Evolutionary conservation across 495 filamentous ascomycete genomes (phyloP).

Genomic region (Xylaria cubensis): DNA sequence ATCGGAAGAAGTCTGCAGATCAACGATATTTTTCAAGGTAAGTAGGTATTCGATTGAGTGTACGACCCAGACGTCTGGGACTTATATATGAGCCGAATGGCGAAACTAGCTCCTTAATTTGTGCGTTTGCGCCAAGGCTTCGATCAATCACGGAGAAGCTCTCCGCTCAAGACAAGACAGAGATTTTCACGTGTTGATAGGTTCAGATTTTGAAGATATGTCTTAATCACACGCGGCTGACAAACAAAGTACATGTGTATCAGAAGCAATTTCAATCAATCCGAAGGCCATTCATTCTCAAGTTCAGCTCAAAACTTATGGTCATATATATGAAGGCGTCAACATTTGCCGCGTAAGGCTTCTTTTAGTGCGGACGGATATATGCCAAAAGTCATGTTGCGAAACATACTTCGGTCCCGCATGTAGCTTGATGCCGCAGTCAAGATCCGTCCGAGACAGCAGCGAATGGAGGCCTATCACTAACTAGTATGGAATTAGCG

Average conservation of each 20-base stretch:
- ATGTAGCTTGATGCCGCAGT: not conserved
- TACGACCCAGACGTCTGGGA: not conserved
- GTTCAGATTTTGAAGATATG: not conserved
- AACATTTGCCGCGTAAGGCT: not conserved
- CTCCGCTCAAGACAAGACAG: not conserved
- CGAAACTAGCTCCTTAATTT: not conserved
- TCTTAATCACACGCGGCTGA: not conserved
- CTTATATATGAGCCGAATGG: not conserved
- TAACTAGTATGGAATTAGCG: not conserved
- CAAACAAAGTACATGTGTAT: not conserved
- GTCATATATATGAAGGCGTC: not conserved
- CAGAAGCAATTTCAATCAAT: constrained; percentile 3
- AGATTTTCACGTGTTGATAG: not conserved
- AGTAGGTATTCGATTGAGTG: not conserved
- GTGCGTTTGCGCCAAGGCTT: not conserved
- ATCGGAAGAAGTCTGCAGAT: not conserved
- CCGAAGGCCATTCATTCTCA: not conserved
- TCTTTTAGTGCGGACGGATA: not conserved
- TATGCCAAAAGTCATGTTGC: not conserved
- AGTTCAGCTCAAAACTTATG: no score
- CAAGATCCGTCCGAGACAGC: not conserved
- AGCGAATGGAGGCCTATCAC: not conserved
- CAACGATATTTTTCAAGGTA: not conserved
- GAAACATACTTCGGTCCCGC: not conserved
- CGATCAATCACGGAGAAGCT: not conserved